These are phyloP conservation scores for Phytopythium sindhum DNA, from an alignment of 352 stramenopile species.

Conservation along the genomic window DNA sequence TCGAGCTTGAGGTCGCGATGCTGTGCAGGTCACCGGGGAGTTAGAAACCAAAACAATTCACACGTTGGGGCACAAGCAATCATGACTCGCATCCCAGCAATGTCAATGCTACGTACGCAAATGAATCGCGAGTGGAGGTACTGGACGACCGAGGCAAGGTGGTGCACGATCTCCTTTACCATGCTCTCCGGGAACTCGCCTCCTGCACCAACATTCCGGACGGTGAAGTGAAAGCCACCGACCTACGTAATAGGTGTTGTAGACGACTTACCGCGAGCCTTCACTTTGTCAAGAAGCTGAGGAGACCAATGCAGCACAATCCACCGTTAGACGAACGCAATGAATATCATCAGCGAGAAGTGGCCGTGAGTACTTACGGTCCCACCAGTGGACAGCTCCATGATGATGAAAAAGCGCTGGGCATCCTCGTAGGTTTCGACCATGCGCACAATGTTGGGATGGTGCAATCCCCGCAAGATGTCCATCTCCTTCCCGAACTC, in stretches of 20 bases:
- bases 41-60: neutral
- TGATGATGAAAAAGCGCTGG: constrained; percentile 85
- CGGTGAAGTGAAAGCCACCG: neutral
- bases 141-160: constrained; percentile 71
- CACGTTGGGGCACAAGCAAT: neutral
- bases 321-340: neutral
- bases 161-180: constrained; percentile 55
- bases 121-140: constrained; percentile 82
- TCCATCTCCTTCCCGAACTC: constrained; percentile 81
- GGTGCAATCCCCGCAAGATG: constrained; percentile 67
- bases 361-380: constrained; percentile 33
- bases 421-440: constrained; percentile 75
- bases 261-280: constrained; percentile 19
- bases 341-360: neutral
- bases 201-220: constrained; percentile 4
- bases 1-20: constrained; percentile 81
- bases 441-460: constrained; percentile 80
- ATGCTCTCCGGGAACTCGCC: constrained; percentile 49
- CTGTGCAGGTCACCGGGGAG: constrained; percentile 16
- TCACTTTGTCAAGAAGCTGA: constrained; percentile 63
- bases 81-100: neutral
- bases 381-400: constrained; percentile 70
- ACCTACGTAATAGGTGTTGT: neutral
- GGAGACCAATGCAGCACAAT: neutral
- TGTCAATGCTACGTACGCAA: constrained; percentile 36